Percentiles rank a stretch among this genome's conserved stretches.
Conservation (phyloP, 129 eudicot genomes). For the Arctium minus region DNA sequence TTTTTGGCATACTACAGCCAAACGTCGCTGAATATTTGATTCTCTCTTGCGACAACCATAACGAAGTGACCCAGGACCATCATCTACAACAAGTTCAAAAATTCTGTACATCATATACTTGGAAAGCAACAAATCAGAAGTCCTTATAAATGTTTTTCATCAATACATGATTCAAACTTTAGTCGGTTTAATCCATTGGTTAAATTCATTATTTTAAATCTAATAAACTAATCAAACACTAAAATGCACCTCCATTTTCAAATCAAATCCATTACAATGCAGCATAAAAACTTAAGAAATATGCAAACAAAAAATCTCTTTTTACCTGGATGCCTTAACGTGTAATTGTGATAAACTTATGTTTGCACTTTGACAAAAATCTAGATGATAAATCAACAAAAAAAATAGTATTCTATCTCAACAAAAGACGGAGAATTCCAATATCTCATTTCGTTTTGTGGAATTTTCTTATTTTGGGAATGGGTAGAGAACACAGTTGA, state of each 20-base stretch:
- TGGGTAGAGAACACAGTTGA: too few relatives aligned
- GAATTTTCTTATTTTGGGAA: too few relatives aligned
- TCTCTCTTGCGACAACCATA: conserved; percentile 72
- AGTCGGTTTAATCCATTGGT: not conserved
- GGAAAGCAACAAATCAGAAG: not conserved
- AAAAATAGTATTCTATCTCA: not conserved
- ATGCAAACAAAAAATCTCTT: not conserved
- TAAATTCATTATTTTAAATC: not conserved
- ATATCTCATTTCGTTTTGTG: too few relatives aligned
- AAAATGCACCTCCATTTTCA: not conserved
- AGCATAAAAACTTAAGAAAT: not conserved
- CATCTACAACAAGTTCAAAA: conserved; percentile 48
- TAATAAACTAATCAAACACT: not conserved
- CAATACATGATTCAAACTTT: not conserved
- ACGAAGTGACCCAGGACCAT: conserved; percentile 96
- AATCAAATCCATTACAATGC: not conserved
- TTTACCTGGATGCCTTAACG: not conserved
- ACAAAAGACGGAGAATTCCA: not conserved
- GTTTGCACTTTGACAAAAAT: not conserved
- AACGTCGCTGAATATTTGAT: too few relatives aligned
- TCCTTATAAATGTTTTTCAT: not conserved
- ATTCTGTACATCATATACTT: not conserved
- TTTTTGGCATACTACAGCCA: too few relatives aligned
- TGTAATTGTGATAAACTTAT: not conserved
- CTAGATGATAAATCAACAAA: not conserved